Evolutionary conservation across 2,329 filamentous ascomycete species (phyloP).

Genomic region (Colletotrichum godetiae): DNA sequence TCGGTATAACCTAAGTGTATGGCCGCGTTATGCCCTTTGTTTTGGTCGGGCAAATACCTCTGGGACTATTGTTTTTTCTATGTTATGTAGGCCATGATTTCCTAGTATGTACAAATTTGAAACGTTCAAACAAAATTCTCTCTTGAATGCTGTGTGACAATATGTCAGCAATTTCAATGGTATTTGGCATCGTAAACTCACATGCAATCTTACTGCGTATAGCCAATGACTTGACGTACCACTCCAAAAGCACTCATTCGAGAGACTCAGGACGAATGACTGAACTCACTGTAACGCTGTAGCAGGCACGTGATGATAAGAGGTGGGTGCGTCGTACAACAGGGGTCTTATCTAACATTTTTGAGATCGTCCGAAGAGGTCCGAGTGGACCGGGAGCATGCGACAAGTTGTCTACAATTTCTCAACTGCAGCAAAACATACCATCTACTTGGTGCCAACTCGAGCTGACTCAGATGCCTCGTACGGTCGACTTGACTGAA

Average conservation of each 20-base stretch:
- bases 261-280: too few species aligned
- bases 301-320: constrained; percentile 23
- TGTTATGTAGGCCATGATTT: constrained; percentile 39
- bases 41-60: constrained; percentile 34
- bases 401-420: constrained; percentile 25
- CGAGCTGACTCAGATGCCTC: background rate
- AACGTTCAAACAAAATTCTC: constrained; percentile 35
- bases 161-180: background rate
- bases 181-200: background rate
- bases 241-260: too few species aligned
- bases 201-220: background rate
- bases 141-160: background rate
- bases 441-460: background rate
- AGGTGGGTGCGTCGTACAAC: background rate
- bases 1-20: constrained; percentile 28
- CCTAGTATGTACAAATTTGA: constrained; percentile 48
- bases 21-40: constrained; percentile 29
- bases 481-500: background rate
- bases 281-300: background rate
- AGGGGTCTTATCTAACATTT: constrained; percentile 23
- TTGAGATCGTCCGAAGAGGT: constrained; percentile 6
- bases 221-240: background rate
- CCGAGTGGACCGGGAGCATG: constrained; percentile 16
- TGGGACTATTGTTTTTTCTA: constrained; percentile 40
- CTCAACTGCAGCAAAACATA: background rate